phyloP scores from a whole-genome alignment of 805 yeast species.

The Hanseniaspora singularis region DNA sequence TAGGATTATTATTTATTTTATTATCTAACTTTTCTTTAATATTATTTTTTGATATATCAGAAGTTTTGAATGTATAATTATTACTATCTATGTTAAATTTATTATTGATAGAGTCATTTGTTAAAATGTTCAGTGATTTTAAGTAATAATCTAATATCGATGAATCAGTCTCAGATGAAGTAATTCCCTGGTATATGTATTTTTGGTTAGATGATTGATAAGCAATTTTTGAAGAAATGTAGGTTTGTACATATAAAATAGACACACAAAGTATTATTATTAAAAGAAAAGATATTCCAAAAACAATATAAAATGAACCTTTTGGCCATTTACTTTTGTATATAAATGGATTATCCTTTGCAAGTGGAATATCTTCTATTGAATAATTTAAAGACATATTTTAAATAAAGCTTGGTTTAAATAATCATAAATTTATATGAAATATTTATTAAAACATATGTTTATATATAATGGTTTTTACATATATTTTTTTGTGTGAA shows the following conservation, averaged over 20 bases:
- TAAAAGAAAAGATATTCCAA: slow-evolving; percentile 58
- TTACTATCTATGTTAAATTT: neutral
- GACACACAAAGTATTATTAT: slow-evolving; percentile 39
- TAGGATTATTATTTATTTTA: neutral
- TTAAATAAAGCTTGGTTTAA: too few species aligned
- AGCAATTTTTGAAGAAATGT: slow-evolving; percentile 42
- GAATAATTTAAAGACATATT: too few species aligned
- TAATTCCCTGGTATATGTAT: neutral
- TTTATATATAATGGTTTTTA: too few species aligned
- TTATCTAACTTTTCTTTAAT: neutral
- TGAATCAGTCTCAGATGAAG: neutral
- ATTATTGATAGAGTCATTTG: too few species aligned
- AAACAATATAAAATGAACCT: slow-evolving; percentile 76
- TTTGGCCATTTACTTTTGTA: slow-evolving; percentile 40
- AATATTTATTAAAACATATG: too few species aligned
- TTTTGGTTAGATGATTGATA: slow-evolving; percentile 25
- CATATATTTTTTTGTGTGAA: too few species aligned
- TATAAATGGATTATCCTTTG: slow-evolving; percentile 50
- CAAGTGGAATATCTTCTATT: neutral
- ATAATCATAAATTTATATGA: too few species aligned
- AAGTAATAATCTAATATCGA: neutral
- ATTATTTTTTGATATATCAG: neutral
- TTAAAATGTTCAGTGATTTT: neutral
- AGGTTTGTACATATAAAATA: slow-evolving; percentile 41
- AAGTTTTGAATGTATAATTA: too few species aligned